phyloP scores from a whole-genome alignment of 2,329 filamentous ascomycete genomes.

The Colletotrichum siamense region DNA sequence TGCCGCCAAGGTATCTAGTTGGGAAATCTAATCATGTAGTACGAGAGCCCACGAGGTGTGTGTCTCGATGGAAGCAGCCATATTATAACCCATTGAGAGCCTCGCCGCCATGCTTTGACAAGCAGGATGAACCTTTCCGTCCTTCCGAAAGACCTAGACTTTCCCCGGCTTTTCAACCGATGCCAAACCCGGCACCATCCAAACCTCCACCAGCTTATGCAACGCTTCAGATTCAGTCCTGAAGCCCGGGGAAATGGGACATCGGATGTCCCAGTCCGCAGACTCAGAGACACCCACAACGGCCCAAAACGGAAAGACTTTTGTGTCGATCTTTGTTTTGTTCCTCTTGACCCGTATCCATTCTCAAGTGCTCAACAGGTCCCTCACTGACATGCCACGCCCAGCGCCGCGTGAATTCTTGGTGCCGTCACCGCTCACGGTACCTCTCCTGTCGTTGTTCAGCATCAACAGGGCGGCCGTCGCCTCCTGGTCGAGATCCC shows the following conservation, averaged over 20 bases:
- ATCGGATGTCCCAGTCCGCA: not conserved
- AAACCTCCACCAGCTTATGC: not conserved
- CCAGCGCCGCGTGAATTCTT: conserved; percentile 37
- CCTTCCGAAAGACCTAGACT: not conserved
- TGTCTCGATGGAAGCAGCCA: not conserved
- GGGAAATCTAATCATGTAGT: not conserved
- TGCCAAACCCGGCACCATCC: not conserved
- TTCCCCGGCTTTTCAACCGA: not conserved
- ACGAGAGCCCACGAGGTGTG: not conserved
- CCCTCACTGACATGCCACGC: conserved; percentile 59
- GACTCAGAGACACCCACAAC: not conserved
- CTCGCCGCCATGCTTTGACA: not conserved
- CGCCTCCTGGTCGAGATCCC: conserved; percentile 74
- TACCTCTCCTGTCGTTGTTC: conserved; percentile 74
- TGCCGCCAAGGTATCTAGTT: not conserved
- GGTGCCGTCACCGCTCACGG: conserved; percentile 29
- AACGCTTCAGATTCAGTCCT: not conserved
- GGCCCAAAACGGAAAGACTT: not conserved
- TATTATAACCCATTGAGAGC: not conserved
- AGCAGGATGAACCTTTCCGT: not conserved
- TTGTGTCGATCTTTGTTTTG: not conserved
- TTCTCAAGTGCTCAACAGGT: conserved; percentile 56
- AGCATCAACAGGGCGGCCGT: conserved; percentile 89
- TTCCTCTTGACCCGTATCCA: not conserved
- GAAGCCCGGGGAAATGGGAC: not conserved